These are phyloP conservation scores for Saccharomyces hybrid DNA, from an alignment of 1,139 yeast genomes.

Conservation along the genomic window DNA sequence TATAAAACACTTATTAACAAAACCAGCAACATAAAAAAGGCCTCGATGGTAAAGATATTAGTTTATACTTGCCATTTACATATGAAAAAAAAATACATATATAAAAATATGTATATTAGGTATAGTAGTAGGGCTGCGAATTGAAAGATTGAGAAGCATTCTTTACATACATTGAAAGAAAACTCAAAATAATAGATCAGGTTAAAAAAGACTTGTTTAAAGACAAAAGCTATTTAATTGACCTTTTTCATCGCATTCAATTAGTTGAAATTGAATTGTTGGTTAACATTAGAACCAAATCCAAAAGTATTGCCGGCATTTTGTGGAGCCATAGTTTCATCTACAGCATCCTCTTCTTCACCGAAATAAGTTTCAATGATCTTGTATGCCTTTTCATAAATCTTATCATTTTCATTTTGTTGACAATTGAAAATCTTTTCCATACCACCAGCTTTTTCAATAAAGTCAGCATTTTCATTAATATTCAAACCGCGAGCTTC, in stretches of 20 bases:
- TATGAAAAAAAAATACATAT: neutral
- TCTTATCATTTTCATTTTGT: conserved; percentile 81
- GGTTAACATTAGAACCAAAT: conserved; percentile 54
- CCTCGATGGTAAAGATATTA: neutral
- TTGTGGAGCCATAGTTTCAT: conserved; percentile 74
- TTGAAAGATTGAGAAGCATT: neutral
- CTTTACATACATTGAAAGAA: neutral
- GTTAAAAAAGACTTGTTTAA: neutral
- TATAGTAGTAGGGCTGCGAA: neutral
- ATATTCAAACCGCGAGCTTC: conserved; percentile 61
- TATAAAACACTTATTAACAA: neutral
- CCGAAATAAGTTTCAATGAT: conserved; percentile 88
- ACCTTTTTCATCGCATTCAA: conserved; percentile 1
- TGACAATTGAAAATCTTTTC: conserved; percentile 94
- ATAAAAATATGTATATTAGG: too few species aligned
- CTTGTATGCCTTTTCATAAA: conserved; percentile 82
- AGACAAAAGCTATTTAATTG: neutral
- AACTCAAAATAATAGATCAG: neutral
- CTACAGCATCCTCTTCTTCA: conserved; percentile 75
- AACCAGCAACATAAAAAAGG: neutral
- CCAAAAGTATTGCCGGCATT: conserved; percentile 80
- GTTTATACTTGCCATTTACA: neutral
- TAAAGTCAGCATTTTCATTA: conserved; percentile 81
- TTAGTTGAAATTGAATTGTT: conserved; percentile 34
- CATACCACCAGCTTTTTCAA: conserved; percentile 98